Conservation (phyloP, 164 flowering plant species). For the Santalum album region DNA sequence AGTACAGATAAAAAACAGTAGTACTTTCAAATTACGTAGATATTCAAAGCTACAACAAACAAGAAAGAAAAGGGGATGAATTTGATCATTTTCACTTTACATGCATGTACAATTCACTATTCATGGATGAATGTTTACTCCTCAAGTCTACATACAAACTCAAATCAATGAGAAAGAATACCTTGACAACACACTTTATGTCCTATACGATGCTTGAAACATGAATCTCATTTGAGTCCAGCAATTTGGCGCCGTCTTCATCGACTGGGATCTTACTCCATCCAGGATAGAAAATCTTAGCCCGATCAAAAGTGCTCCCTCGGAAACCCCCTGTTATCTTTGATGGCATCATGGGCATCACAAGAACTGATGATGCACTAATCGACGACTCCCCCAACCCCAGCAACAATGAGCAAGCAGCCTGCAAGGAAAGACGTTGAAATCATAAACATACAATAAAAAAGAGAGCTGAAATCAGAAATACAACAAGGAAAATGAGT, state of each 20-base stretch:
- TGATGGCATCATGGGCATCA: constrained; percentile 96
- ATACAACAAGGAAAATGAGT: not conserved
- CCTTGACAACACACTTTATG: too few species aligned
- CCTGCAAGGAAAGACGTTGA: constrained; percentile 41
- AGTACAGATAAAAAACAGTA: too few species aligned
- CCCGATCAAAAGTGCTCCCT: constrained; percentile 47
- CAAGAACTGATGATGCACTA: constrained; percentile 83
- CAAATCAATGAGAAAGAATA: too few species aligned
- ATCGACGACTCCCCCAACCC: constrained; percentile 86
- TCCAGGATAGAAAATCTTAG: constrained; percentile 41
- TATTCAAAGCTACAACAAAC: too few species aligned
- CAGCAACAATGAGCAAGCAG: constrained; percentile 50
- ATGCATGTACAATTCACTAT: too few species aligned
- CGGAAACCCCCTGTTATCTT: constrained; percentile 79
- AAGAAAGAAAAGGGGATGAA: too few species aligned
- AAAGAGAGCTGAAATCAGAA: not conserved
- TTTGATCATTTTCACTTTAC: too few species aligned
- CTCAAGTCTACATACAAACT: too few species aligned
- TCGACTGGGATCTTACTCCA: constrained; percentile 56
- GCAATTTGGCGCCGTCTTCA: constrained; percentile 38
- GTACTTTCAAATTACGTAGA: too few species aligned
- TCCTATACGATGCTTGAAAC: constrained; percentile 17
- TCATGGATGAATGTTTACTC: too few species aligned
- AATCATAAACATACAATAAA: too few species aligned
- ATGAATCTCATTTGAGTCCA: constrained; percentile 34